Evolutionary conservation across 768 basidiomycete species (phyloP), one percentile per base, ranked within the genome.

Genomic region (Trametes sanguinea): DNA sequence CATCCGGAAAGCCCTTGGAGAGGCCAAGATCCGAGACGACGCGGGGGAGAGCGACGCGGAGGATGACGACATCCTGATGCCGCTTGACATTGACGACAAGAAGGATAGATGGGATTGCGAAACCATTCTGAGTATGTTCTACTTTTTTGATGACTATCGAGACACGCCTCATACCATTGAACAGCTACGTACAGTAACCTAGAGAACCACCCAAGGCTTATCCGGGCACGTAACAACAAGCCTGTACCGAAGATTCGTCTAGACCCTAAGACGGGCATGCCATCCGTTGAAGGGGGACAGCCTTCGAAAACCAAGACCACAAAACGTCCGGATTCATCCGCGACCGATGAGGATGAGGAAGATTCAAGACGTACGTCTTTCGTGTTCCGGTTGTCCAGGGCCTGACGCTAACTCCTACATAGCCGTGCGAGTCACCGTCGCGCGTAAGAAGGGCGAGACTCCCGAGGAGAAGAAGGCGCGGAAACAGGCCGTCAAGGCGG

Each of bases 141-240:
- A 22, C n/a, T 43, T 5, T 35, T 8, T 35, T 9, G 1, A 4
- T 8, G 33, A 17, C 4, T 2, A 2, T 46, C 42, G 7, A 16
- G 4, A 46, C 5, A n/a, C 5, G 13, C 16, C 37, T 37, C 17
- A 47, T 17, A 8, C 16, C 17, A 10, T 48, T 13, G 52, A 33
- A 17, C 70, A 97, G 96, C 90, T 8, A 98, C 95, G 9, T 95
- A 95, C 72, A 90, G 94, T n/a, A 99, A 97, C 71, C 80, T 98
- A 6, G 97, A 97, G 73, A 99, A 99, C 69, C 97, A 98, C 72
- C 97, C 97, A 0, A 85, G 89, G 8, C 77, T 97, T 35, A 95
- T 99, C 61, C 83, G 85, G 29, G 85, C 87, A 17, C 79, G 87
- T 37, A 81, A 85, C 61, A 69, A 75, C 43, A 81, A 78, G 68